Evolutionary conservation across 768 basidiomycete genomes (phyloP).

Genomic region (Cystobasidium onofrii): DNA sequence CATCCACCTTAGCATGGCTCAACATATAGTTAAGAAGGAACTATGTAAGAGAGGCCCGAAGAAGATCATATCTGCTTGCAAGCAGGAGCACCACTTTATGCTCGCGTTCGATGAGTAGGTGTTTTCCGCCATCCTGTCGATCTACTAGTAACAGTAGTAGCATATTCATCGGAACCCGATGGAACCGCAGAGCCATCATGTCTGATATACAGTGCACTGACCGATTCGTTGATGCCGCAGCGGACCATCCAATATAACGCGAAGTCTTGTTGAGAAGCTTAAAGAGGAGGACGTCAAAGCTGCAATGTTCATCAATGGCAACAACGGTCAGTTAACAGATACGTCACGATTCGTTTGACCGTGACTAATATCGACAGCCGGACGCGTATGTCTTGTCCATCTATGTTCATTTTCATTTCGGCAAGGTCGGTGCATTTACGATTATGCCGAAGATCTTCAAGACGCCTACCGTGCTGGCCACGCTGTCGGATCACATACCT

Average conservation of each 20-base stretch:
- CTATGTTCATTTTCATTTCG: not conserved
- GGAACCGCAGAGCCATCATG: too few species aligned
- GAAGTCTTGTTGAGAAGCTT: constrained; percentile 54
- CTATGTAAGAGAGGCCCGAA: not conserved
- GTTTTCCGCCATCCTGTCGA: not conserved
- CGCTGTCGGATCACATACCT: constrained; percentile 8
- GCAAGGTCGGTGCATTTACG: constrained; percentile 8
- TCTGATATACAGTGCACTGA: too few species aligned
- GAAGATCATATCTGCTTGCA: not conserved
- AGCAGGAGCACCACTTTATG: not conserved
- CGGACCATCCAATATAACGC: not conserved
- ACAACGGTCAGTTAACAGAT: not conserved
- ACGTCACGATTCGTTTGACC: too few species aligned
- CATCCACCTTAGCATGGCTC: not conserved
- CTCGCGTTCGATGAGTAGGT: not conserved
- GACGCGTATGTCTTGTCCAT: too few species aligned
- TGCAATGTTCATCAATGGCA: constrained; percentile 15
- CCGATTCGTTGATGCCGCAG: not conserved
- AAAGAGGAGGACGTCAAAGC: not conserved
- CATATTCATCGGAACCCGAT: too few species aligned
- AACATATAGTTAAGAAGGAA: not conserved
- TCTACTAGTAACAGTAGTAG: not conserved
- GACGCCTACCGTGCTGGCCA: not conserved
- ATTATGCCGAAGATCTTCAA: constrained; percentile 2
- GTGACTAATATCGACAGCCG: too few species aligned